Base-by-base conservation (phyloP, 1,139 yeast genomes). In the Lodderomyces theae region DNA sequence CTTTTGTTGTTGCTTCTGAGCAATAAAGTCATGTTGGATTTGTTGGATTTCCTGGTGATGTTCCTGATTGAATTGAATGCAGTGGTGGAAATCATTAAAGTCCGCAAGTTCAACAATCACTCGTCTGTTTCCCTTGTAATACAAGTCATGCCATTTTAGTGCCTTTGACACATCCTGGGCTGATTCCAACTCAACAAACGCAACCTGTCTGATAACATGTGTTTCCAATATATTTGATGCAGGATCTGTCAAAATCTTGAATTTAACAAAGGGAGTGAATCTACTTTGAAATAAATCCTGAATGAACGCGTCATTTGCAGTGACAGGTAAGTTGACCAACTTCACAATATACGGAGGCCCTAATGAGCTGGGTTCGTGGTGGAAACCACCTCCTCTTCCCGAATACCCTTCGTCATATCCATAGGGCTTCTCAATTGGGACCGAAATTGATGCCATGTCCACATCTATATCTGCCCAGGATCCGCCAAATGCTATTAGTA, bases 391-490 rank as follows among this genome's bases (percentile, higher is more conserved):
- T 25, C 29, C 43, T 11, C 47, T 46, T 16, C 46, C 31, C 15
- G 44, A 41, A 19, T 43, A 47, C 13, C 45, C 44, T 23, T 39
- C 38, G 37, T 49, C 44, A 24, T 45, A 38, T 12, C 50, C 51
- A 34, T 54, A 52, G 35, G 59, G 48, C 42, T 56, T 59, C 41
- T 64, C 67, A 31, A 71, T 68, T n/a, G 83, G 83, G 28, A 79
- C 82, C 26, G 79, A 73, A 43, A 80, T 79, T 34, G 84, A 79
- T 43, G 80, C 73, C 63, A 82, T 69, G 61, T 83, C 89, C 42
- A 84, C 74, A 49, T 82, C 89, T 45, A 79, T 83, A 53, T 83
- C 90, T 35, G 88, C 90, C 88, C 92, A 84, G 34, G 85, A 77
- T 42, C 84, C 82, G 42, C 80, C 81, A 49, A 62, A 63, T 18